phyloP scores from a whole-genome alignment of 148 eudicot genomes.

The Camellia sinensis region DNA sequence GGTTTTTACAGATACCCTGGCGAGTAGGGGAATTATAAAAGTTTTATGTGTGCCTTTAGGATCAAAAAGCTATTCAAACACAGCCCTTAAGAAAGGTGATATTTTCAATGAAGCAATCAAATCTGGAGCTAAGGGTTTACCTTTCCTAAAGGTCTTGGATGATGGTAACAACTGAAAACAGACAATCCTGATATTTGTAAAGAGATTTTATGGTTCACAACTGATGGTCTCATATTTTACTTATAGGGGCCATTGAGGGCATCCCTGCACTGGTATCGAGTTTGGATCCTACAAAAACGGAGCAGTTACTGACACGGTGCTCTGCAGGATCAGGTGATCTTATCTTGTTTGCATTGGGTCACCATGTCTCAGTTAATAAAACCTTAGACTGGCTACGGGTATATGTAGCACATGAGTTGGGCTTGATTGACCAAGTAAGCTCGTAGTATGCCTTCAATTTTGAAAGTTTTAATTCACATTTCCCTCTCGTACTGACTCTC shows the following conservation, averaged over 20 bases:
- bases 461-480: neutral
- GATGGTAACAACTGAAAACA: conserved; percentile 49
- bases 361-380: conserved; percentile 62
- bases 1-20: conserved; percentile 71
- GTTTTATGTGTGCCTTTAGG: conserved; percentile 79
- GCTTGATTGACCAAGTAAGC: conserved; percentile 81
- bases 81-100: conserved; percentile 88
- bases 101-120: conserved; percentile 76
- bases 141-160: conserved; percentile 75
- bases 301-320: conserved; percentile 49
- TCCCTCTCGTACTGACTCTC: neutral
- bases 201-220: neutral
- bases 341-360: conserved; percentile 85
- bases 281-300: conserved; percentile 47
- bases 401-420: conserved; percentile 69
- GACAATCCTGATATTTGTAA: neutral
- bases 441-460: neutral
- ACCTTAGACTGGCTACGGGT: conserved; percentile 74
- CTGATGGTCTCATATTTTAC: conserved; percentile 15
- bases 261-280: conserved; percentile 71
- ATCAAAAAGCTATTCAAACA: conserved; percentile 71
- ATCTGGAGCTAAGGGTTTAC: conserved; percentile 96
- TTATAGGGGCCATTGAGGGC: conserved; percentile 76
- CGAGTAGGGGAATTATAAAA: conserved; percentile 69
- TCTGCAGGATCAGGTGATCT: conserved; percentile 73